phyloP scores from a whole-genome alignment of 2,329 filamentous ascomycete species.

The Aspergillus novofumigatus region DNA sequence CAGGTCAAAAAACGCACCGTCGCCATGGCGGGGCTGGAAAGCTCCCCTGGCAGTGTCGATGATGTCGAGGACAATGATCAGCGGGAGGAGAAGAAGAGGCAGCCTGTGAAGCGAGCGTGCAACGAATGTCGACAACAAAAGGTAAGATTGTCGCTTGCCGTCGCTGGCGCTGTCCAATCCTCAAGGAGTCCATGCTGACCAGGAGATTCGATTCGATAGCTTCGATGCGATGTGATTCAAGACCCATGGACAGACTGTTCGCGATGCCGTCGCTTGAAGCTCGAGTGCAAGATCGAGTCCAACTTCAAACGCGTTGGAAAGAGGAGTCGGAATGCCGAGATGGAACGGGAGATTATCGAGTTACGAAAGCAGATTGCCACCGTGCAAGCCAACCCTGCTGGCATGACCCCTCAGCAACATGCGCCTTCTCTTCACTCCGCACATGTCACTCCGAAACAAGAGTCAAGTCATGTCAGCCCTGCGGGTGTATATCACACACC shows the following conservation, averaged over 20 bases:
- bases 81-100: conserved; percentile 42
- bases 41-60: conserved; percentile 45
- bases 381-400: conserved; percentile 23
- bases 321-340: conserved; percentile 60
- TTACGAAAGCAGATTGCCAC: conserved; percentile 46
- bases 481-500: conserved; percentile 31
- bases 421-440: conserved; percentile 17
- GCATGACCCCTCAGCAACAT: conserved; percentile 19
- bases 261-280: conserved; percentile 59
- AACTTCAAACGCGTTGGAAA: conserved; percentile 67
- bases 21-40: conserved; percentile 42
- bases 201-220: conserved; percentile 38
- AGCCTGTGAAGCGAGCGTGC: conserved; percentile 58
- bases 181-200: conserved; percentile 1
- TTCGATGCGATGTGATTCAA: conserved; percentile 64
- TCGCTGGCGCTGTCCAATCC: background rate
- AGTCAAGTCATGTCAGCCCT: conserved; percentile 33
- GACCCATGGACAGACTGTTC: conserved; percentile 60
- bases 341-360: conserved; percentile 57
- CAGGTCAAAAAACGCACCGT: conserved; percentile 42
- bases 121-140: conserved; percentile 69
- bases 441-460: conserved; percentile 33
- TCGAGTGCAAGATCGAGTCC: conserved; percentile 63
- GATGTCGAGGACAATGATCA: conserved; percentile 42
- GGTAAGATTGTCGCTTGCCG: conserved; percentile 39